Base-by-base conservation (phyloP, 495 filamentous ascomycete genomes). In the Neurospora africana region DNA sequence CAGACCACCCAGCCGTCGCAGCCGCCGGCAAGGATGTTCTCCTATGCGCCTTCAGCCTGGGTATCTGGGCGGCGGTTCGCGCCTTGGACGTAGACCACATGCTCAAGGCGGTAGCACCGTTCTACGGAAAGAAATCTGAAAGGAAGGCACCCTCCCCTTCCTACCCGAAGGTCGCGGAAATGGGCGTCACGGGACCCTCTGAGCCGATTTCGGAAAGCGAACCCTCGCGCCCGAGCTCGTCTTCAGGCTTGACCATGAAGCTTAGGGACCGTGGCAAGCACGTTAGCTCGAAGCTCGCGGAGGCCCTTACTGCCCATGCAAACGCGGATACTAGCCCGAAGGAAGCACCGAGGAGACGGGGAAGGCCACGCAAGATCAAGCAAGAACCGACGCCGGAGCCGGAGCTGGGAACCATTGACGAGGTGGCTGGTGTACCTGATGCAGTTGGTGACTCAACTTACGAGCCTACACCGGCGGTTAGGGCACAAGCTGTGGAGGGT, bases 61-160 rank as follows among this genome's bases (percentile, higher is more conserved):
- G 86, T 5, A 67, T 84, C 1, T 89, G 87, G 87, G 81, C 83
- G 10, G 85, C 84, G n/a, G 79, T 85, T 7, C 79, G 86, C 15
- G 81, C 83, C 13, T 77, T 83, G 9, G 82, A 87, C 73, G 75
- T 81, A 0, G 71, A 77, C 37, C 78, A 81, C 69, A 84, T 88
- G 72, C 74, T 83, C 27, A 68, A 71, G 36, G 78, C 74, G 0
- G 69, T 72, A 9, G 69, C 76, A 3, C 78, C 78, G 2, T 68
- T 38, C 7, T 76, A 73, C 68, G 72, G 72, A 41, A 74, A 9
- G 53, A 65, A 61, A 2, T 4, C 10, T 0, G 4, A 8, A 33
- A 61, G 30, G 27, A 33, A 27, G 15, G 7, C 15, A 1, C 53
- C 33, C 8, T 6, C 53, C 7, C 27, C 53, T 65, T 35, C 53